Evolutionary conservation across 1,139 yeast genomes (phyloP).

Genomic region (Blastobotrys raffinosifermentans): DNA sequence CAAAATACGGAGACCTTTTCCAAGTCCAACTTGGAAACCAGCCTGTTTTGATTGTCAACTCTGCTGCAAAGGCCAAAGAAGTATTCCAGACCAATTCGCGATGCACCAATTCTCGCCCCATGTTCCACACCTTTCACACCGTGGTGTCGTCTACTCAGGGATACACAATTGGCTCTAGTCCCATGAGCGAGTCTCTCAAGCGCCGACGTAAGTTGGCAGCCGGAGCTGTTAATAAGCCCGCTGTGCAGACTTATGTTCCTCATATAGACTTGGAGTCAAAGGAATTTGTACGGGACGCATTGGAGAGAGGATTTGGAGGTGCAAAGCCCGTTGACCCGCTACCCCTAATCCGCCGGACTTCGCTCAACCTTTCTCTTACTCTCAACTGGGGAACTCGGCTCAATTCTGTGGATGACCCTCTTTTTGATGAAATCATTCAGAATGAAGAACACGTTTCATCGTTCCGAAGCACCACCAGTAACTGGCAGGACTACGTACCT

Average conservation of each 20-base stretch:
- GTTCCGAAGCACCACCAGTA: slow-evolving; percentile 59
- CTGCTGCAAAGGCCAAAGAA: slow-evolving; percentile 45
- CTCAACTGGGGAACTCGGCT: slow-evolving; percentile 56
- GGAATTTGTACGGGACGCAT: too few relatives aligned
- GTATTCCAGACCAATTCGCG: slow-evolving; percentile 49
- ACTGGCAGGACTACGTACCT: slow-evolving; percentile 58
- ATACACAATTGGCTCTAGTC: slow-evolving; percentile 68
- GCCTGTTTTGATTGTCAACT: slow-evolving; percentile 58
- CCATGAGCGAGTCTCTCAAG: slow-evolving; percentile 50
- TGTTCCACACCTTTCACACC: slow-evolving; percentile 59
- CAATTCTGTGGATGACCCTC: slow-evolving; percentile 36
- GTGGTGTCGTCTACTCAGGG: slow-evolving; percentile 53
- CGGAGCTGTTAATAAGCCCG: slow-evolving; percentile 40
- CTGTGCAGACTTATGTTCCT: slow-evolving; percentile 29
- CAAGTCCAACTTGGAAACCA: slow-evolving; percentile 56
- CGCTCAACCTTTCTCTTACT: slow-evolving; percentile 49
- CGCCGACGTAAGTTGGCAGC: slow-evolving; percentile 52
- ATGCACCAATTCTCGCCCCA: slow-evolving; percentile 60
- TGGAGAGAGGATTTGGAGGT: too few relatives aligned
- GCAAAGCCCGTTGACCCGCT: too few relatives aligned
- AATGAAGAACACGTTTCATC: slow-evolving; percentile 62
- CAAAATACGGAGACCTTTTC: slow-evolving; percentile 44
- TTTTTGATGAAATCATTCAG: slow-evolving; percentile 50
- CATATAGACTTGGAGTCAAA: slow-evolving; percentile 43
- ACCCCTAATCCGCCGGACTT: too few relatives aligned